Conservation (phyloP, 257 asterid species). For the Dorcoceras hygrometricum region DNA sequence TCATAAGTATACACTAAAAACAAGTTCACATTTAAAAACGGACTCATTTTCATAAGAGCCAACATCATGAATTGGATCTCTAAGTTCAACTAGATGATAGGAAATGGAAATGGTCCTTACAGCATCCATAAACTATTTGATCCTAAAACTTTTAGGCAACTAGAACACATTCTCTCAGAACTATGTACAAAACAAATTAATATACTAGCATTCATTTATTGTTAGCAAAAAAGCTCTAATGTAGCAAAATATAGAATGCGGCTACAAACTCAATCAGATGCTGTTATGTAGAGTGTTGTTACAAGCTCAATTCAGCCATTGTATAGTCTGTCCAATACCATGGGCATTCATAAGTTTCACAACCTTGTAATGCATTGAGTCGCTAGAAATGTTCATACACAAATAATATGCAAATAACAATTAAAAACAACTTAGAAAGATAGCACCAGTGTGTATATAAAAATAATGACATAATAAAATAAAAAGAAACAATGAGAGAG, state of each 20-base stretch:
- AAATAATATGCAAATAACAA: neutral
- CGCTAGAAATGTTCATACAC: slow-evolving; percentile 9
- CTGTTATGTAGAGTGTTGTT: neutral
- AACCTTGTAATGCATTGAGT: slow-evolving; percentile 19
- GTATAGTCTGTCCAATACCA: neutral
- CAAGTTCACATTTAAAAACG: slow-evolving; percentile 12
- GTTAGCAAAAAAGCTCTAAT: slow-evolving; percentile 14
- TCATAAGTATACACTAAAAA: neutral
- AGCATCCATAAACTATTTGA: slow-evolving; percentile 8
- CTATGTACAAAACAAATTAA: neutral
- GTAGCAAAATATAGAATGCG: neutral
- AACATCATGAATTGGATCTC: slow-evolving; percentile 1
- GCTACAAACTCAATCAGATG: slow-evolving; percentile 10
- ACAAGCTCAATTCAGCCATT: slow-evolving; percentile 9
- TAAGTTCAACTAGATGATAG: neutral
- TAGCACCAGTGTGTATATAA: slow-evolving; percentile 23
- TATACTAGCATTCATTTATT: neutral
- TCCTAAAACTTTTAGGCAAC: slow-evolving; percentile 13
- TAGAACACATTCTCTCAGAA: slow-evolving; percentile 11
- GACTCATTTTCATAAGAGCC: neutral
- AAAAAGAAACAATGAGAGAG: slow-evolving; percentile 19
- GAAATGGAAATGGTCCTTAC: slow-evolving; percentile 9
- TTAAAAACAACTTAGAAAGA: slow-evolving; percentile 6
- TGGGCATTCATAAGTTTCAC: slow-evolving; percentile 4
- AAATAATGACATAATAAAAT: slow-evolving; percentile 10